Percentiles rank a stretch among this genome's conserved stretches.
phyloP scores from a whole-genome alignment of 2,329 filamentous ascomycete genomes.

The Fusarium sp. region DNA sequence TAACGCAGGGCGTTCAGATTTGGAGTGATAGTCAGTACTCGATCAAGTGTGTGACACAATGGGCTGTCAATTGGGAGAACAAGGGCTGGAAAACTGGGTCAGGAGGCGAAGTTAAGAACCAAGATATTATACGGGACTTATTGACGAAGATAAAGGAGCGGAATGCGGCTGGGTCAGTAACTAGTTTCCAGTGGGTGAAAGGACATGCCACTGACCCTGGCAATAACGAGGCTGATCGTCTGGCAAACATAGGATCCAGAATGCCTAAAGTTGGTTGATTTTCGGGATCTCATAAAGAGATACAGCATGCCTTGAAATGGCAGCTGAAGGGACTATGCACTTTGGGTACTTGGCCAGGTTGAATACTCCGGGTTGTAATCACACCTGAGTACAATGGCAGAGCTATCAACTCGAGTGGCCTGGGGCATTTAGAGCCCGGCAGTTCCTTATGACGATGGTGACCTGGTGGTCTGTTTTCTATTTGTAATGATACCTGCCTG shows the following conservation, averaged over 20 bases:
- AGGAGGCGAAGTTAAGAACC: conserved; percentile 83
- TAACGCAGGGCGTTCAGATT: conserved; percentile 78
- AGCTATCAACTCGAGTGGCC: background rate
- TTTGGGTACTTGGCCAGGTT: background rate
- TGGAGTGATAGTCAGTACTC: conserved; percentile 91
- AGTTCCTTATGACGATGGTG: conserved; percentile 4
- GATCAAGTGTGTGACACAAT: conserved; percentile 88
- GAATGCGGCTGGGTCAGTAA: conserved; percentile 68
- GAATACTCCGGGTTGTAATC: background rate
- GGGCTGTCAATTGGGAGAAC: conserved; percentile 81
- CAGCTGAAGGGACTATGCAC: background rate
- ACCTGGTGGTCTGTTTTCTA: background rate
- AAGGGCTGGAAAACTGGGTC: conserved; percentile 82
- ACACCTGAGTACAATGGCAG: background rate
- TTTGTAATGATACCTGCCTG: conserved; percentile 23
- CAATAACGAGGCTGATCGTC: conserved; percentile 82
- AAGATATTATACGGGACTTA: conserved; percentile 82
- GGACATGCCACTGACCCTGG: conserved; percentile 80
- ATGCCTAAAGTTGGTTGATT: conserved; percentile 36
- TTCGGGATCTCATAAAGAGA: background rate
- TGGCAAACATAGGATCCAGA: conserved; percentile 71
- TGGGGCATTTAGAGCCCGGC: background rate
- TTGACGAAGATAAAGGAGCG: conserved; percentile 78
- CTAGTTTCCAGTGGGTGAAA: conserved; percentile 88
- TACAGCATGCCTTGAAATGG: background rate